phyloP scores from a whole-genome alignment of 306 rosid genomes.

The Argentina anserina region DNA sequence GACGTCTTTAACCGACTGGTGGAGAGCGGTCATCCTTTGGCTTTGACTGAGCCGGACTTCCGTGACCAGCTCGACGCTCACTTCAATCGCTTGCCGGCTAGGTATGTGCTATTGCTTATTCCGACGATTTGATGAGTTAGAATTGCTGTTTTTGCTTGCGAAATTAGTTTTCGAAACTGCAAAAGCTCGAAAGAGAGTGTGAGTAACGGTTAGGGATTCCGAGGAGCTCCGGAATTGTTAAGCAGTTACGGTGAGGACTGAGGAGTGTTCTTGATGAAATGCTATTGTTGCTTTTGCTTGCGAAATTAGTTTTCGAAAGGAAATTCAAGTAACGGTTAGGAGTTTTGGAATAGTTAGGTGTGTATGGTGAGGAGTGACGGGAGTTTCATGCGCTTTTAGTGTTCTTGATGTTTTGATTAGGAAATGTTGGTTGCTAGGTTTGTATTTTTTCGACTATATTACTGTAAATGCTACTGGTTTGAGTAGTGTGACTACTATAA shows the following conservation, averaged over 20 bases:
- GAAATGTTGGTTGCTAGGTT: not conserved
- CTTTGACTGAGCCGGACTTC: slow-evolving; percentile 59
- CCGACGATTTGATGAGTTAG: not conserved
- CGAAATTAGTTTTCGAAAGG: not conserved
- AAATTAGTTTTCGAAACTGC: not conserved
- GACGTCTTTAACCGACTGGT: slow-evolving; percentile 78
- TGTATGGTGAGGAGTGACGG: not conserved
- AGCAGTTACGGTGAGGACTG: not conserved
- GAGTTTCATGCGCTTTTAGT: not conserved
- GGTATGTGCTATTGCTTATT: slow-evolving; percentile 34
- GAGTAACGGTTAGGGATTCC: not conserved
- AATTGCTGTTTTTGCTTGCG: not conserved
- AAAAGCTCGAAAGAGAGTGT: not conserved
- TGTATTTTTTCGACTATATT: not conserved
- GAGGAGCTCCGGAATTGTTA: not conserved
- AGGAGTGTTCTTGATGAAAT: not conserved
- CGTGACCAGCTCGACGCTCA: slow-evolving; percentile 84
- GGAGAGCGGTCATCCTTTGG: slow-evolving; percentile 61
- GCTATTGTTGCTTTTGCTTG: not conserved
- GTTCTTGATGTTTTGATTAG: not conserved
- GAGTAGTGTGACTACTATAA: not conserved
- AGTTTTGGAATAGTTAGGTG: not conserved
- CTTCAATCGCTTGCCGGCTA: slow-evolving; percentile 91
- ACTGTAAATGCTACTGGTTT: not conserved
- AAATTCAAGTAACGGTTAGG: not conserved